Evolutionary conservation across 129 eudicot genomes (phyloP).

Genomic region (Erigeron canadensis): DNA sequence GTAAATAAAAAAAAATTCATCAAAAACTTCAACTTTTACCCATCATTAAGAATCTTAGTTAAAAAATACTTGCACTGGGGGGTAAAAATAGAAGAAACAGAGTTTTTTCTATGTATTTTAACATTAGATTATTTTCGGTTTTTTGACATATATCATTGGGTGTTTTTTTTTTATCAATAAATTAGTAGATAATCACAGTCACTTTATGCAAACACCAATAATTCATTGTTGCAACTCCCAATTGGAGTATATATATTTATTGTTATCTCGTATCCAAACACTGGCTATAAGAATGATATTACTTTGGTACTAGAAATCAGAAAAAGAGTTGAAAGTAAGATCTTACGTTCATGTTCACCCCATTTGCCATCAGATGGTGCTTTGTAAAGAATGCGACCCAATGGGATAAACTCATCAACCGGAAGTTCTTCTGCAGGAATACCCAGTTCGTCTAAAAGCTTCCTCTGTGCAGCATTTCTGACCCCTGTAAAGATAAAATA

Average conservation of each 20-base stretch:
- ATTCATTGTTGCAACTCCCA: not conserved
- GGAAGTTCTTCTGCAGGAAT: conserved; percentile 90
- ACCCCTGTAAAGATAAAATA: conserved; percentile 45
- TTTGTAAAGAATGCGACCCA: conserved; percentile 91
- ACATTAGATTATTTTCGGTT: no score
- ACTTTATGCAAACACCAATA: not conserved
- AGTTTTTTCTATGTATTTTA: no score
- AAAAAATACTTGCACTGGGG: no score
- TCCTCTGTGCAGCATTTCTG: conserved; percentile 98
- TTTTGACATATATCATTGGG: no score
- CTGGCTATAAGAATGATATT: not conserved
- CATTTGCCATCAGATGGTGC: conserved; percentile 99
- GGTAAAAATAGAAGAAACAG: no score
- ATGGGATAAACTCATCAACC: conserved; percentile 75
- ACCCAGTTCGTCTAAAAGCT: conserved; percentile 94
- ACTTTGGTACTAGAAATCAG: not conserved
- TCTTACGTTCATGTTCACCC: conserved; percentile 98
- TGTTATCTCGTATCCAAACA: not conserved
- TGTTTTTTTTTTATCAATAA: not conserved
- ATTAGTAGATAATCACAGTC: not conserved
- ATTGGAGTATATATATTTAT: not conserved
- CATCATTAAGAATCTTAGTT: no score
- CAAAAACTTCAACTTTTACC: no score
- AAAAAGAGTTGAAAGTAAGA: not conserved
- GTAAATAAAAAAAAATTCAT: no score